phyloP scores from a whole-genome alignment of 2,329 filamentous ascomycete species.

The Colletotrichum karsti region DNA sequence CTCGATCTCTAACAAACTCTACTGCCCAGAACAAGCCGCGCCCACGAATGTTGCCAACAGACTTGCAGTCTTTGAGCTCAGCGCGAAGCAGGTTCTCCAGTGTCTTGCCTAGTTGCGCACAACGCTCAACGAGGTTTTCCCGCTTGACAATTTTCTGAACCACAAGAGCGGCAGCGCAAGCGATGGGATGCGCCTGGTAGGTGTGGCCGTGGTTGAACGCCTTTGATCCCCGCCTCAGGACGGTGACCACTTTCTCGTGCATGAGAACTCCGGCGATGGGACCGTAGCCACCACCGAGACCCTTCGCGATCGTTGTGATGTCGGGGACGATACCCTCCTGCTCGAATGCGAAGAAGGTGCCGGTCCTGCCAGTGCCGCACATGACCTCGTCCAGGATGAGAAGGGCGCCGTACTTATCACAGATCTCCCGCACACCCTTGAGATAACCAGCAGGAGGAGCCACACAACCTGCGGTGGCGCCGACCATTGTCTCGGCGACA shows the following conservation, averaged over 20 bases:
- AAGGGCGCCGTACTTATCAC: conserved; percentile 62
- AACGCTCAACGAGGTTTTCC: conserved; percentile 42
- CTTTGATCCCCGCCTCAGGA: conserved; percentile 54
- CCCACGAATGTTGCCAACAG: conserved; percentile 50
- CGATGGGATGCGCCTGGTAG: conserved; percentile 37
- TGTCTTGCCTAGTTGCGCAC: conserved; percentile 37
- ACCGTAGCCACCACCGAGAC: conserved; percentile 64
- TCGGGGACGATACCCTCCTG: conserved; percentile 61
- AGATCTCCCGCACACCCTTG: conserved; percentile 59
- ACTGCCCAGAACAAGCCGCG: conserved; percentile 55
- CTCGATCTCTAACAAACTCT: conserved; percentile 52
- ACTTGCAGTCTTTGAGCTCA: conserved; percentile 37
- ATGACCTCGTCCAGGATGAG: conserved; percentile 72
- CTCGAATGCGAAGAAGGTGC: conserved; percentile 71
- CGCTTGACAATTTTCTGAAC: conserved; percentile 43
- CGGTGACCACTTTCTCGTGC: conserved; percentile 56
- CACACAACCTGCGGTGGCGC: conserved; percentile 59
- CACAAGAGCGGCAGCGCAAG: conserved; percentile 36
- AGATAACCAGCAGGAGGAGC: conserved; percentile 62
- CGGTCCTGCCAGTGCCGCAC: conserved; percentile 71
- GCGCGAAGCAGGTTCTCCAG: conserved; percentile 38
- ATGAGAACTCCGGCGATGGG: conserved; percentile 65
- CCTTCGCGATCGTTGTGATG: conserved; percentile 67
- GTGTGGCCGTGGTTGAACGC: conserved; percentile 36
- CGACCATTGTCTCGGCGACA: conserved; percentile 58